Evolutionary conservation across 2,329 filamentous ascomycete species (phyloP).

Genomic region (Cordyceps tenuipes): DNA sequence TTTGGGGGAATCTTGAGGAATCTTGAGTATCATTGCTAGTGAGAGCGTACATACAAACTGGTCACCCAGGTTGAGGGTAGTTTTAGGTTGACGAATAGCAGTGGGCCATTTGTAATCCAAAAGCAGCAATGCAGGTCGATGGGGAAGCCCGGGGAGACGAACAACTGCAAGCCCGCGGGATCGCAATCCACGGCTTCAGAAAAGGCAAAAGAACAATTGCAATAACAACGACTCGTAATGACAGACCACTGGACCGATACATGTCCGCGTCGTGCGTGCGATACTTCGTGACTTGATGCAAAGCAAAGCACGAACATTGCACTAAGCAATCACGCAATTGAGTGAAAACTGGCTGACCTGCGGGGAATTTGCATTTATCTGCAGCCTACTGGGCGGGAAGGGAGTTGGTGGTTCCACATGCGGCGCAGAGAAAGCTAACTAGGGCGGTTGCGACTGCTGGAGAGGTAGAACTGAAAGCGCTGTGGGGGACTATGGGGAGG

Average conservation of each 20-base stretch:
- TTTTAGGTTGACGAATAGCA: constrained; percentile 2
- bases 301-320: constrained; percentile 14
- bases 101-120: constrained; percentile 17
- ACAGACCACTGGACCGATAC: not conserved
- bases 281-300: not conserved
- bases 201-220: not conserved
- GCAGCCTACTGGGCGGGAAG: constrained; percentile 8
- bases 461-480: not conserved
- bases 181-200: not conserved
- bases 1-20: too few species aligned
- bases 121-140: constrained; percentile 5
- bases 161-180: too few species aligned
- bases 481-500: not conserved
- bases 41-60: too few species aligned
- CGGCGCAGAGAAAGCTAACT: not conserved
- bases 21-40: too few species aligned
- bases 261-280: not conserved
- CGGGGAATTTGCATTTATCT: constrained; percentile 17
- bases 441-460: not conserved
- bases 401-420: not conserved
- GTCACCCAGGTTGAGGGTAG: not conserved
- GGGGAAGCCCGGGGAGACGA: not conserved
- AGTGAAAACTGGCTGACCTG: constrained; percentile 18
- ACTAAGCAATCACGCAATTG: constrained; percentile 30
- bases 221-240: not conserved